Evolutionary conservation across 805 yeast genomes (phyloP), one percentile per base, ranked within the genome.

Genomic region (Cephaloascus albidus): DNA sequence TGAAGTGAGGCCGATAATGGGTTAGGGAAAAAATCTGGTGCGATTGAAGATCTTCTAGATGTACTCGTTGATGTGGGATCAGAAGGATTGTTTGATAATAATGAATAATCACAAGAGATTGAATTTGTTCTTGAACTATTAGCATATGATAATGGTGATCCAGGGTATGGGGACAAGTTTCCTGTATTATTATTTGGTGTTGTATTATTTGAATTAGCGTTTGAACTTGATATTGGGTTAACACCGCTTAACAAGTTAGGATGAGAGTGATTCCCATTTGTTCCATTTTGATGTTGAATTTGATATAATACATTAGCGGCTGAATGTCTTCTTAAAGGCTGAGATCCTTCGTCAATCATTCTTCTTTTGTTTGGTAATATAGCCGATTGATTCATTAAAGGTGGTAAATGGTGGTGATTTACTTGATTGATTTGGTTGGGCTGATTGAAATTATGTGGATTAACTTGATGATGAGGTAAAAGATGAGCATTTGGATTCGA

Each of bases 11-110:
- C 14, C n/a, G 34, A 15, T 32, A 58, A 45, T 8, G 68, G 66
- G 41, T 61, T 61, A 8, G 69, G 68, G 48, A 62, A 63, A 40
- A 59, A 53, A 43, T 63, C 68, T 1, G 65, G 65, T 8, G 66
- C 63, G 35, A 58, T 49, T 12, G 61, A 54, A 14, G 65, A 57
- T 36, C 65, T 54, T 43, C 68, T 51, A 42, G 58, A 52, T 36
- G 44, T 45, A 18, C 51, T 33, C 3, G 55, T 47, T 4, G 60
- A 51, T 6, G 33, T 31, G 6, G 33, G 33, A 31, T 31, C 18
- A 16, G 33, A 31, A 10, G 33, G 33, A 31, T 31, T 31, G 16
- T 31, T 31, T 16, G 33, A 31, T n/a, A 31, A 15, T n/a, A 31
- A n/a, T 6, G 33, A 34, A 18, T 14, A 34, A 10, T 34, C 36